Evolutionary conservation across 495 filamentous ascomycete genomes (phyloP), one percentile per base, ranked within the genome.

Genomic region (Aspergillus nidulans): DNA sequence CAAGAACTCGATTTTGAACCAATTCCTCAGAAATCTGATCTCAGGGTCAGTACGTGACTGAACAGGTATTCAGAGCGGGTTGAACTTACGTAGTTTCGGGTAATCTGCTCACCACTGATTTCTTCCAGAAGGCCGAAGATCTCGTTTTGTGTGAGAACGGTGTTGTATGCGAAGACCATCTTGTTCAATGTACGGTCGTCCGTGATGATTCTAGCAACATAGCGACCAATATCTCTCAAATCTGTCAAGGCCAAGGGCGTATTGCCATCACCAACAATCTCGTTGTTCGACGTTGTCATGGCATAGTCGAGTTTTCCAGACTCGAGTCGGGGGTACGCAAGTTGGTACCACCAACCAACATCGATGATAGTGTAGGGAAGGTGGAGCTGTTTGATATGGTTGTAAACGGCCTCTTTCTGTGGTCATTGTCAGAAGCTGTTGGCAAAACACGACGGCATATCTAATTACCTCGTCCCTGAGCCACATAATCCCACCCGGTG

Each of bases 311-410:
- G 68, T 45, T 71, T 70, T 7, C 81, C 81, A 19, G 77, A 82
- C n/a, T 74, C 68, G 15, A 85, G 63, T 16, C 66, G 61, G 6
- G 76, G 79, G 54, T 78, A 76, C 5, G 72, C 66, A 43, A 82
- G 63, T 61, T 82, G 77, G 65, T 79, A 79, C 81, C 81, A 85
- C 71, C 73, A 83, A 44, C 82, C 82, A 40, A 83, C 74, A 57
- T 85, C 81, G 58, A 85, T 77, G 63, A 83, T 76, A 21, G 81
- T 85, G 68, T 82, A 85, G 23, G 80, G 78, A 23, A 85, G 68
- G 49, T 64, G 60, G 20, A 80, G 61, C 56, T 74, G 70, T 63
- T 75, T 77, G 62, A 84, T 74, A 52, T 78, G 74, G 52, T 81
- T 76, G 67, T 79, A 76, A 21, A 84, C 74, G 18, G 71, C 71